Evolutionary conservation across 163 green algal species (phyloP).

Genomic region (Chlamydomonas reinhardtii): DNA sequence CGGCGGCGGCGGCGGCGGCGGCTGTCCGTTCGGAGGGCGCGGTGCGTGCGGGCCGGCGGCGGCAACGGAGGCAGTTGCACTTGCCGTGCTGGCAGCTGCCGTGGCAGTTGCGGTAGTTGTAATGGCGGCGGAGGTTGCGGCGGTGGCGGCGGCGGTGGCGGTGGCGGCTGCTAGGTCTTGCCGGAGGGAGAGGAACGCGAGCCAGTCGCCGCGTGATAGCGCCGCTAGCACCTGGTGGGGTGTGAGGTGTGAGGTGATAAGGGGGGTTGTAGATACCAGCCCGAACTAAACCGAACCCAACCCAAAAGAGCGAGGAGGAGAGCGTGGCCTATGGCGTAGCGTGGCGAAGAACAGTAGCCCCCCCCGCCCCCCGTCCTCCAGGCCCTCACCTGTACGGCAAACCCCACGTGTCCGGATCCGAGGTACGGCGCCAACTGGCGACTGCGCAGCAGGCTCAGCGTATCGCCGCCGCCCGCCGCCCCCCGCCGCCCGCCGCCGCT

Average conservation of each 20-base stretch:
- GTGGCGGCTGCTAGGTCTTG: neutral
- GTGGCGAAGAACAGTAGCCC: no score
- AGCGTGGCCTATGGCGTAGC: no score
- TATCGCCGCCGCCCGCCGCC: neutral
- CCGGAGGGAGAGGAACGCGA: neutral
- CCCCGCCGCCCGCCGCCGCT: neutral
- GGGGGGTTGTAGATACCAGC: neutral
- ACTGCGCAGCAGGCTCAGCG: conserved; percentile 8
- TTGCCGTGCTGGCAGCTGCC: no score
- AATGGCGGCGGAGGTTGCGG: neutral
- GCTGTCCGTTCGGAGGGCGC: no score
- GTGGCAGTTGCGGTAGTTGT: no score
- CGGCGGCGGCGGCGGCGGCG: no score
- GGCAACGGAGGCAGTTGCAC: no score
- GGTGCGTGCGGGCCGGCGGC: no score
- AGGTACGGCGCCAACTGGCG: neutral
- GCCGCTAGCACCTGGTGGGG: conserved; percentile 17
- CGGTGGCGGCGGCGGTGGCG: neutral
- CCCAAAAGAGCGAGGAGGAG: neutral
- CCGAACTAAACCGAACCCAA: no score
- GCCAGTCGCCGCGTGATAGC: conserved; percentile 17
- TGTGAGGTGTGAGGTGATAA: no score
- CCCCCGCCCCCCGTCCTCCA: no score
- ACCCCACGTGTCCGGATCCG: neutral
- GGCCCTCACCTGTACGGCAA: conserved; percentile 10